Evolutionary conservation across 1,284 basidiomycete genomes (phyloP), one percentile per base, ranked within the genome.

Genomic region (Cryptococcus hybrid): DNA sequence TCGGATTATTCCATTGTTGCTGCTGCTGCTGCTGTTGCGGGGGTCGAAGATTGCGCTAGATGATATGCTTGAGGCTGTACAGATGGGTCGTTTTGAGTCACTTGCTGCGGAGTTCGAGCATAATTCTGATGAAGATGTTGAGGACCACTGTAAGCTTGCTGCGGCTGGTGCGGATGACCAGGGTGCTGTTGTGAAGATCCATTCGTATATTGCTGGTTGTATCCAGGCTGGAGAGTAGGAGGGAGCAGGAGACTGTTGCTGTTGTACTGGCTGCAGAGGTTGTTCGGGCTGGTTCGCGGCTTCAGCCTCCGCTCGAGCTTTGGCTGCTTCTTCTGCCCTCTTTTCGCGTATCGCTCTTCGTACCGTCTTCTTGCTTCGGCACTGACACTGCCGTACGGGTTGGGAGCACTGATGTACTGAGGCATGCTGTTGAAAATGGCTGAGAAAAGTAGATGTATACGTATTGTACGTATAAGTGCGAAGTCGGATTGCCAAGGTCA

Each of bases 321-420:
- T 59, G 4, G 66, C 69, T 53, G 68, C 69, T 18, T 72, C 71
- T 57, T 74, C 71, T 15, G 64, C 66, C 49, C 60, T 62, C 56
- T 74, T 76, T 63, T 69, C 2, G 68, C 68, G 57, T 76, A 76
- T 47, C 74, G 57, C 65, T 76, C 74, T 53, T 76, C 74, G 57
- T 76, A 76, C 57, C 74, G 63, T 38, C 74, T 65, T 47, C 71
- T 65, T 4, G 74, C 74, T 58, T 76, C 74, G 55, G 71, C 72
- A 50, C 68, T 71, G 30, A 70, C 74, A 36, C 63, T 64, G 13
- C 72, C 68, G 60, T 74, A 76, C 2, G 74, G 74, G 43, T 52
- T 61, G 4, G 74, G 74, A 3, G 71, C 59, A 7, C 56, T 51
- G 73, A 74, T 73, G 24, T 51, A 38, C 15, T 36, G 49, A 7